A percentile compares a stretch with the other conserved stretches of the same genome.
Evolutionary conservation across 2,329 filamentous ascomycete genomes (phyloP).

Genomic region (Fusarium albosuccineum): DNA sequence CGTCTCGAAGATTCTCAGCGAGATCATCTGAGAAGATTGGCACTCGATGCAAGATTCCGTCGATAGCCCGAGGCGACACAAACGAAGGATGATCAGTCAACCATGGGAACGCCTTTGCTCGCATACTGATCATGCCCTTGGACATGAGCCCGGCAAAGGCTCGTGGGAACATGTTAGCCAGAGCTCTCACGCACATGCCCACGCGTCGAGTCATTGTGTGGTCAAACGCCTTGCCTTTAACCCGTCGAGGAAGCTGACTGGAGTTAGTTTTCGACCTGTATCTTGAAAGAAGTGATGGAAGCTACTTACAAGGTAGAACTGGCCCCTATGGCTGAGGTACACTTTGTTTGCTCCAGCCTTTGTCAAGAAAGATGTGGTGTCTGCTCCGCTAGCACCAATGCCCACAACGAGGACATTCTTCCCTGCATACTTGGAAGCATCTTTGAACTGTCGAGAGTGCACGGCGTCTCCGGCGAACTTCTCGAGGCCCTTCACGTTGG

Average conservation of each 20-base stretch:
- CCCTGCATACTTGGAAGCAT: constrained; percentile 50
- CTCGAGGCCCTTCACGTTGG: constrained; percentile 53
- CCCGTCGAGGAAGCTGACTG: constrained; percentile 39
- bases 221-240: constrained; percentile 53
- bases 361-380: constrained; percentile 48
- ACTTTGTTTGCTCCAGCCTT: constrained; percentile 52
- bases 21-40: constrained; percentile 49
- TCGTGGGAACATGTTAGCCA: constrained; percentile 29
- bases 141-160: constrained; percentile 31
- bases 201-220: constrained; percentile 50
- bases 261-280: constrained; percentile 10
- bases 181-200: constrained; percentile 32
- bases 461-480: constrained; percentile 56
- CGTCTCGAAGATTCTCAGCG: constrained; percentile 44
- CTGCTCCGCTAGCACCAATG: constrained; percentile 54
- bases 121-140: constrained; percentile 28
- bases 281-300: too few relatives aligned
- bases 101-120: constrained; percentile 40
- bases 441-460: constrained; percentile 56
- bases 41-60: constrained; percentile 41
- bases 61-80: constrained; percentile 26
- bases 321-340: constrained; percentile 58
- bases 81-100: constrained; percentile 31
- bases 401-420: constrained; percentile 62
- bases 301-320: constrained; percentile 43